Conservation (phyloP, 768 basidiomycete genomes). For the Rossbeevera mucosa region DNA sequence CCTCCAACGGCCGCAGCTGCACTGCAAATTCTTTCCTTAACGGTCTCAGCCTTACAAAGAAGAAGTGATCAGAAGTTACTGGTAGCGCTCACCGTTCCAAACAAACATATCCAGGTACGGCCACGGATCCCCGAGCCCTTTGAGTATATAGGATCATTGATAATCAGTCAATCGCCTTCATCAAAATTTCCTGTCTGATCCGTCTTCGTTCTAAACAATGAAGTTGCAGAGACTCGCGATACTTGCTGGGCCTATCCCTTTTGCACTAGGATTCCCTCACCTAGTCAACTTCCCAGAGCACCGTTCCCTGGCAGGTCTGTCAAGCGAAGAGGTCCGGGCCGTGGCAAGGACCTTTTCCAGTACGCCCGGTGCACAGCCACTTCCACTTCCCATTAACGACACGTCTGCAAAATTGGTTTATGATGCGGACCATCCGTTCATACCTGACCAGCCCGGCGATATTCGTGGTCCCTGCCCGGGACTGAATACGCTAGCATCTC, state of each 20-base stretch:
- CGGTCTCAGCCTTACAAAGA: not conserved
- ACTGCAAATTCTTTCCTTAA: not conserved
- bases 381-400: conserved; percentile 21
- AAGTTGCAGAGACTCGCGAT: conserved; percentile 5
- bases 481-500: conserved; percentile 25
- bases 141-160: conserved; percentile 1
- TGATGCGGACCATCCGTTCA: conserved; percentile 17
- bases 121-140: not conserved
- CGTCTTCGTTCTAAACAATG: not conserved
- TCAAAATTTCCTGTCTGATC: not conserved
- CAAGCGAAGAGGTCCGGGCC: conserved; percentile 11
- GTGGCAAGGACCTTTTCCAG: conserved; percentile 12
- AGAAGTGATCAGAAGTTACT: not conserved
- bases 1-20: not conserved
- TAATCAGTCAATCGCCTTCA: no score
- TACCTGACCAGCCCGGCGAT: conserved; percentile 13
- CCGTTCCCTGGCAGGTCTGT: conserved; percentile 21
- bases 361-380: conserved; percentile 22
- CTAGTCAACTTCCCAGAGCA: conserved; percentile 16
- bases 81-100: not conserved
- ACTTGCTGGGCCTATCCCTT: conserved; percentile 5
- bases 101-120: not conserved
- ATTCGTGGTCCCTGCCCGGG: conserved; percentile 26
- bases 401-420: conserved; percentile 23
- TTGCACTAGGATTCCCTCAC: conserved; percentile 9